Percentiles rank a stretch among this genome's conserved stretches.
Evolutionary conservation across 331 rosid genomes (phyloP).

Genomic region (Cydonia oblonga): DNA sequence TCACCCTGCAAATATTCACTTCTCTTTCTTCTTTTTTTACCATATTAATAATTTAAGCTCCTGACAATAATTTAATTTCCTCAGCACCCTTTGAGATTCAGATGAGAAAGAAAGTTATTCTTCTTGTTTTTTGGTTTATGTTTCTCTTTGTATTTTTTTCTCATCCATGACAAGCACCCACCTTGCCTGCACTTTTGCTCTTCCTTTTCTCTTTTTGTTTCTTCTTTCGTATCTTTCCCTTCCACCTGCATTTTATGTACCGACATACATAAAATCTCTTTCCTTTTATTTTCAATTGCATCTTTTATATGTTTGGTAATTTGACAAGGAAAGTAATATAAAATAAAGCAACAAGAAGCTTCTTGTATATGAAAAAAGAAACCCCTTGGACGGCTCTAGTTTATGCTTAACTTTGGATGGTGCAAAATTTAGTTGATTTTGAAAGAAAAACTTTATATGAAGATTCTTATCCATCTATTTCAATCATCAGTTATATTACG

Average conservation of each 20-base stretch:
- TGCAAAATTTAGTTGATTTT: neutral
- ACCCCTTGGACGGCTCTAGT: neutral
- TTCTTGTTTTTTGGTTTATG: slow-evolving; percentile 41
- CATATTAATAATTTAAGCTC: neutral
- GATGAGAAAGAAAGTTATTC: slow-evolving; percentile 32
- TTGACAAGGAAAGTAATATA: neutral
- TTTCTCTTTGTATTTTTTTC: slow-evolving; percentile 47
- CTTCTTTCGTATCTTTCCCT: slow-evolving; percentile 36
- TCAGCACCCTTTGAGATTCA: slow-evolving; percentile 33
- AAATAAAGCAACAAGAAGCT: neutral
- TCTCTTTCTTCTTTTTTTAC: neutral
- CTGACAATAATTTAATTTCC: neutral
- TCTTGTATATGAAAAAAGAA: no score
- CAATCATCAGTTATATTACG: neutral
- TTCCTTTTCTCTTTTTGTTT: slow-evolving; percentile 31
- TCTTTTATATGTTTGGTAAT: neutral
- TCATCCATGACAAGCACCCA: slow-evolving; percentile 91
- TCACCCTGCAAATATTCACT: neutral
- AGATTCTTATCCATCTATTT: no score
- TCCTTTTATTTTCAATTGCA: neutral
- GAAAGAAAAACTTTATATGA: neutral
- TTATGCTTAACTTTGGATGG: neutral
- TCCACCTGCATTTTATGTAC: slow-evolving; percentile 40
- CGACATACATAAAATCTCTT: no score
- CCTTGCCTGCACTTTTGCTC: slow-evolving; percentile 31